These are phyloP conservation scores for Protomyces gravidus DNA, from an alignment of 1,139 yeast species.

Conservation along the genomic window DNA sequence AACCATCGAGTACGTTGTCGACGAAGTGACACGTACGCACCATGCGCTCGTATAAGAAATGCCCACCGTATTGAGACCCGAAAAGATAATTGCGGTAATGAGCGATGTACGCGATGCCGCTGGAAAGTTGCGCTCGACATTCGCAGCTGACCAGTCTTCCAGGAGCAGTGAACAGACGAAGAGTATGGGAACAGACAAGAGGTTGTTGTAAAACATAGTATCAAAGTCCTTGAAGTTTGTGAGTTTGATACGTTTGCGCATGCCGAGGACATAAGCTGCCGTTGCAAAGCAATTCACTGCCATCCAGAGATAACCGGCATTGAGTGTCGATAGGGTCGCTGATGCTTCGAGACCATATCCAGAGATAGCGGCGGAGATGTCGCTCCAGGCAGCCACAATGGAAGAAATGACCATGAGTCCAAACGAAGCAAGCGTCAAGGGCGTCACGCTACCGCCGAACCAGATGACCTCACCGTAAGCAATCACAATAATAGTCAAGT, in stretches of 20 bases:
- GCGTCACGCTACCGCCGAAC: constrained; percentile 90
- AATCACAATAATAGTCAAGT: constrained; percentile 88
- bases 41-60: constrained; percentile 98
- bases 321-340: constrained; percentile 47
- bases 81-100: constrained; percentile 75
- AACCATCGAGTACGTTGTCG: constrained; percentile 97
- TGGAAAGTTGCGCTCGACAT: constrained; percentile 74
- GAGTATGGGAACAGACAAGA: constrained; percentile 84
- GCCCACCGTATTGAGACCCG: constrained; percentile 92
- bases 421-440: constrained; percentile 87
- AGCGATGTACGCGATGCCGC: constrained; percentile 61
- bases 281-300: constrained; percentile 85
- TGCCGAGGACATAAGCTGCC: constrained; percentile 84
- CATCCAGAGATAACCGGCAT: constrained; percentile 96
- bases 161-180: constrained; percentile 65
- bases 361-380: constrained; percentile 47
- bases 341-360: constrained; percentile 38
- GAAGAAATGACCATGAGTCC: constrained; percentile 88
- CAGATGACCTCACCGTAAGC: constrained; percentile 98
- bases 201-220: constrained; percentile 96
- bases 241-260: constrained; percentile 96
- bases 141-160: constrained; percentile 89
- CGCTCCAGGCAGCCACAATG: constrained; percentile 91
- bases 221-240: constrained; percentile 96
- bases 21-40: constrained; percentile 98